Conservation (phyloP, 2,329 filamentous ascomycete genomes). For the Knufia petricola region DNA sequence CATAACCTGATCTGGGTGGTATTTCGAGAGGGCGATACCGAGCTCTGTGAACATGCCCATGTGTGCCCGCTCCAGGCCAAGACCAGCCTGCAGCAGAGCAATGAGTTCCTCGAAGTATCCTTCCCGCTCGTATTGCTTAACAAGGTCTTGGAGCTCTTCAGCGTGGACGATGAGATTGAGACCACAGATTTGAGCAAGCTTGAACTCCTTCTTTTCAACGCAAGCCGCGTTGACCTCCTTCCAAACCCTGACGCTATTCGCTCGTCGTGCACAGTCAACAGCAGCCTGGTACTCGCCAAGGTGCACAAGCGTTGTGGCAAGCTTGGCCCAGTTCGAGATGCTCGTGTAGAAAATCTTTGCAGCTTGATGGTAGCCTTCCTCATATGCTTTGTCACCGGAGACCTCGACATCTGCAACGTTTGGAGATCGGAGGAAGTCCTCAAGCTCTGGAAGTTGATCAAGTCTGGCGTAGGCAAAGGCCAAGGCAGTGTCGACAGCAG, state of each 20-base stretch:
- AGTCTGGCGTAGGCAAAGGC: conserved; percentile 90
- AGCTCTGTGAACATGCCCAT: conserved; percentile 97
- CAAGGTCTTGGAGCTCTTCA: conserved; percentile 83
- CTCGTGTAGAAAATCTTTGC: conserved; percentile 98
- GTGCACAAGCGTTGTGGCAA: conserved; percentile 95
- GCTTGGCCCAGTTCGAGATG: conserved; percentile 99
- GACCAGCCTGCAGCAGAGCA: conserved; percentile 80
- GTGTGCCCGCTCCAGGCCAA: conserved; percentile 83
- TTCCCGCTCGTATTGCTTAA: conserved; percentile 92
- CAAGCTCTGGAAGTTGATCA: conserved; percentile 82
- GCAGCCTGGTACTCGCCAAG: conserved; percentile 94
- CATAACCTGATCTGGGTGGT: conserved; percentile 92
- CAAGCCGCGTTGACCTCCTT: conserved; percentile 96
- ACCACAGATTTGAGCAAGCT: conserved; percentile 95
- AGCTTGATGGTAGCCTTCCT: conserved; percentile 86
- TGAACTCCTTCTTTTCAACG: conserved; percentile 96
- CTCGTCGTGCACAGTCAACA: conserved; percentile 94
- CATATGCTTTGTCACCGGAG: conserved; percentile 95
- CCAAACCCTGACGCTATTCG: conserved; percentile 99
- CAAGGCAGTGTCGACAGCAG: conserved; percentile 83
- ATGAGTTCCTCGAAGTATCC: conserved; percentile 99
- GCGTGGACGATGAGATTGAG: conserved; percentile 96
- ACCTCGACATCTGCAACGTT: conserved; percentile 96
- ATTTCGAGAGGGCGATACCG: conserved; percentile 85
- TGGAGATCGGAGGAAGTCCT: conserved; percentile 86